Evolutionary conservation across 2,329 filamentous ascomycete species (phyloP).

Genomic region (Xylaria hypoxylon): DNA sequence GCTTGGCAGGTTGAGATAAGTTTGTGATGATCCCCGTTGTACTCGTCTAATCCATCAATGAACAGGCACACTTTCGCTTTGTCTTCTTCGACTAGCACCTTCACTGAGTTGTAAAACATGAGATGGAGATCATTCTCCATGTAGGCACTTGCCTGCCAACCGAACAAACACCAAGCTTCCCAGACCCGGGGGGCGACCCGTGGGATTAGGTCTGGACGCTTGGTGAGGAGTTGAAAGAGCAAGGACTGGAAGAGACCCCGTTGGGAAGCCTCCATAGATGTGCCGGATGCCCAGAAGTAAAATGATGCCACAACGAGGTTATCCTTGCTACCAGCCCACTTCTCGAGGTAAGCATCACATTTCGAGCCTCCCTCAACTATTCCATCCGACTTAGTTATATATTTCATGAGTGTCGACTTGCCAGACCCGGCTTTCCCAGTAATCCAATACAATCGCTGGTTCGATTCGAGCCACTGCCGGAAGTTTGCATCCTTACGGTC

Average conservation of each 20-base stretch:
- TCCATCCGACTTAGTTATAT: not conserved
- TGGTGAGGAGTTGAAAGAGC: not conserved
- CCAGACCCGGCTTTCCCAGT: not conserved
- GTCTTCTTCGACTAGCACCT: not conserved
- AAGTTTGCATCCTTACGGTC: not conserved
- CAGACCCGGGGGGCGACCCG: not conserved
- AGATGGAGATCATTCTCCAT: not conserved
- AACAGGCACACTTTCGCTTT: not conserved
- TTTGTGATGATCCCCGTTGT: not conserved
- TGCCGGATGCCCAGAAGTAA: slow-evolving; percentile 7
- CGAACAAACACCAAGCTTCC: not conserved
- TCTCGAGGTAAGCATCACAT: not conserved
- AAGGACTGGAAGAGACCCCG: not conserved
- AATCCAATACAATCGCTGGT: not conserved
- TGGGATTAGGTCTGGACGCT: not conserved
- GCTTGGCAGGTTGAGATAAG: not conserved
- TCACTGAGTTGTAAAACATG: not conserved
- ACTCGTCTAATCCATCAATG: slow-evolving; percentile 2
- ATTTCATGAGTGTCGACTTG: not conserved
- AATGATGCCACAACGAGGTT: not conserved
- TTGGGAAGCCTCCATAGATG: not conserved
- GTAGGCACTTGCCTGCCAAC: not conserved
- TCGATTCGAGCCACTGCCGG: slow-evolving; percentile 7
- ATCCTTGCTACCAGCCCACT: not conserved
- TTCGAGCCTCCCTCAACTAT: not conserved